Evolutionary conservation across 2,329 filamentous ascomycete species (phyloP).

Genomic region (Colletotrichum zoysiae): DNA sequence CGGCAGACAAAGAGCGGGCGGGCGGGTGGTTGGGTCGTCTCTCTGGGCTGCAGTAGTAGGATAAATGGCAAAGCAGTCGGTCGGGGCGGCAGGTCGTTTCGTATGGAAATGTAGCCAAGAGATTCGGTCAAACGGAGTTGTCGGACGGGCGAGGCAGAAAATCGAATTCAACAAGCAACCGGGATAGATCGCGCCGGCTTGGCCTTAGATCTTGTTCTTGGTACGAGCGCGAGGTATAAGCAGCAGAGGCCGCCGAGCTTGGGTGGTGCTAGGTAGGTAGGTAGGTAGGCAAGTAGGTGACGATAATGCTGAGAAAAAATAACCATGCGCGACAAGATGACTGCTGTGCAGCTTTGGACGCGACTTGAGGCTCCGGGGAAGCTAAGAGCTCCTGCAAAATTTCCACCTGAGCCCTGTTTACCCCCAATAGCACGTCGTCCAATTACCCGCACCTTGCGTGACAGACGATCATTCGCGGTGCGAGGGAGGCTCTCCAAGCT

Average conservation of each 20-base stretch:
- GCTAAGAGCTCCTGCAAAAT: slow-evolving; percentile 40
- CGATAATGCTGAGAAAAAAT: slow-evolving; percentile 12
- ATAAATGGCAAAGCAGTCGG: slow-evolving; percentile 14
- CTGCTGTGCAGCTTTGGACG: slow-evolving; percentile 23
- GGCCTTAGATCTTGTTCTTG: slow-evolving; percentile 25
- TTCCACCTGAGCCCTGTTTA: slow-evolving; percentile 33
- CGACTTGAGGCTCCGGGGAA: slow-evolving; percentile 33
- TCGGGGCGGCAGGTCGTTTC: not conserved
- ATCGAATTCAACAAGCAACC: slow-evolving; percentile 15
- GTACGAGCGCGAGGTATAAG: not conserved
- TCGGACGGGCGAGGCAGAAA: slow-evolving; percentile 26
- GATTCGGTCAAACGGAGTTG: slow-evolving; percentile 30
- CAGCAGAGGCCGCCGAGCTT: slow-evolving; percentile 9
- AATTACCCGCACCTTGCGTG: slow-evolving; percentile 19
- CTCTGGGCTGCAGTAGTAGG: slow-evolving; percentile 25
- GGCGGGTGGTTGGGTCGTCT: slow-evolving; percentile 10
- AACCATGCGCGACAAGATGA: not conserved
- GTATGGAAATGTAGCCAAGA: slow-evolving; percentile 32
- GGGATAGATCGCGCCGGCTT: slow-evolving; percentile 29
- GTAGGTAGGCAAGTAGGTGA: slow-evolving; percentile 21
- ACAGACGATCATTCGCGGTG: too few species aligned
- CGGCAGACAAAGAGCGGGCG: slow-evolving; percentile 7
- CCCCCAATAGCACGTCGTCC: slow-evolving; percentile 32
- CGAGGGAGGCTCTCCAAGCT: slow-evolving; percentile 30
- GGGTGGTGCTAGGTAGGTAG: slow-evolving; percentile 23